Conservation (phyloP, 164 flowering plant genomes). For the Umbilicus rupestris region DNA sequence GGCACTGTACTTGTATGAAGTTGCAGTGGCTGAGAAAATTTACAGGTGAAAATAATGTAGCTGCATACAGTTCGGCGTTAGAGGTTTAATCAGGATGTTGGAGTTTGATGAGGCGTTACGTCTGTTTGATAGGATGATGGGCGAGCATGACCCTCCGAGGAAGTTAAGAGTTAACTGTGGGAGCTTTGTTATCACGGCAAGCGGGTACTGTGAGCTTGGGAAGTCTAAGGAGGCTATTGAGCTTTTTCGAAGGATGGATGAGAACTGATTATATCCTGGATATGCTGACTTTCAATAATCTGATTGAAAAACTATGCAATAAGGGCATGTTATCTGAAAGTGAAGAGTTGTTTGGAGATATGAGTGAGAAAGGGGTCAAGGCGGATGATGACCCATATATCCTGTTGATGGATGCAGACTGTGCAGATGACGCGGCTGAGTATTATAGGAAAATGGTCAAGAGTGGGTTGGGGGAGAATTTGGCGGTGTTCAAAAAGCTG, state of each 20-base stretch:
- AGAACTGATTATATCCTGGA: conserved; percentile 65
- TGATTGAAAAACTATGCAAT: conserved; percentile 71
- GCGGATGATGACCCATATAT: conserved; percentile 74
- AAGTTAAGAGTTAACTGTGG: conserved; percentile 62
- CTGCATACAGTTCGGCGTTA: conserved; percentile 61
- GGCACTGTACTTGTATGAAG: conserved; percentile 65
- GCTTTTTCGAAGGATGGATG: conserved; percentile 66
- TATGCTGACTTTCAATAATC: conserved; percentile 59
- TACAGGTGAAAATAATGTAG: conserved; percentile 46
- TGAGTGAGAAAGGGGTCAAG: conserved; percentile 51
- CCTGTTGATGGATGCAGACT: conserved; percentile 56
- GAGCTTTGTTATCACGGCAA: conserved; percentile 71
- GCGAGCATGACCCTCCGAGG: conserved; percentile 61
- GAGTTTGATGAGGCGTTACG: conserved; percentile 62
- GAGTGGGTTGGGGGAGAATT: conserved; percentile 54
- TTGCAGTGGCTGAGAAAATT: conserved; percentile 33
- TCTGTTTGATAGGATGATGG: conserved; percentile 59
- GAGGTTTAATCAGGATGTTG: conserved; percentile 66
- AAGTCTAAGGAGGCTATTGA: conserved; percentile 65
- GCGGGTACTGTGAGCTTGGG: conserved; percentile 52
- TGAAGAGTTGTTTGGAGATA: conserved; percentile 57
- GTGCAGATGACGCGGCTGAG: conserved; percentile 60
- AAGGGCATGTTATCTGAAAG: conserved; percentile 63
- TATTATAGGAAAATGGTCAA: conserved; percentile 76
- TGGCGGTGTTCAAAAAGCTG: conserved; percentile 53